Percentiles rank a stretch among this genome's conserved stretches.
Conservation (phyloP, 2,329 filamentous ascomycete genomes). For the Coniochaeta sp. region DNA sequence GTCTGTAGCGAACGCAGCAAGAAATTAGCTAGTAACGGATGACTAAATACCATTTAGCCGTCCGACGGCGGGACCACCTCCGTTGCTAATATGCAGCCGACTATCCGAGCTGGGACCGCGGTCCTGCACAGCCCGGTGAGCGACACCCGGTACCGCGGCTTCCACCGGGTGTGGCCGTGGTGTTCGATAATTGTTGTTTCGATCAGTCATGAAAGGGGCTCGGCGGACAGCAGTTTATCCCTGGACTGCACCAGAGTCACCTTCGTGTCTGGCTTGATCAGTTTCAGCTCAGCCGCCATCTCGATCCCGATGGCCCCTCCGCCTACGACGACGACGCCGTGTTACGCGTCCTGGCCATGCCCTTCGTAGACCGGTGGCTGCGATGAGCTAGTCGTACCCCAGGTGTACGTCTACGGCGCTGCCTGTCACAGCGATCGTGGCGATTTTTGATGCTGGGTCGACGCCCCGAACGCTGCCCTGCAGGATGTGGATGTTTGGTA, state of each 20-base stretch:
- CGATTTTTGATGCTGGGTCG: conserved; percentile 52
- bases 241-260: conserved; percentile 73
- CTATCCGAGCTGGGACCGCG: too few species aligned
- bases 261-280: conserved; percentile 52
- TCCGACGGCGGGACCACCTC: too few species aligned
- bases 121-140: conserved; percentile 52
- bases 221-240: conserved; percentile 62
- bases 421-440: conserved; percentile 44
- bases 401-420: too few species aligned
- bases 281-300: conserved; percentile 73
- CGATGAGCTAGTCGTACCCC: conserved; percentile 69
- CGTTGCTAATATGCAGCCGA: too few species aligned
- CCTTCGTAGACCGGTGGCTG: conserved; percentile 61
- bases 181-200: conserved; percentile 50
- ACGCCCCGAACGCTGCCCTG: conserved; percentile 59
- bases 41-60: too few species aligned
- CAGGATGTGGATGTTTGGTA: conserved; percentile 54
- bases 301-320: conserved; percentile 74
- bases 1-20: too few species aligned
- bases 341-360: conserved; percentile 53
- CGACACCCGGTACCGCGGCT: conserved; percentile 52
- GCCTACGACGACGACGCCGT: conserved; percentile 63
- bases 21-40: too few species aligned
- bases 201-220: conserved; percentile 60
- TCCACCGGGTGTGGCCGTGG: conserved; percentile 54